Conservation (phyloP, 495 filamentous ascomycete species). For the Cladorrhinum samala region DNA sequence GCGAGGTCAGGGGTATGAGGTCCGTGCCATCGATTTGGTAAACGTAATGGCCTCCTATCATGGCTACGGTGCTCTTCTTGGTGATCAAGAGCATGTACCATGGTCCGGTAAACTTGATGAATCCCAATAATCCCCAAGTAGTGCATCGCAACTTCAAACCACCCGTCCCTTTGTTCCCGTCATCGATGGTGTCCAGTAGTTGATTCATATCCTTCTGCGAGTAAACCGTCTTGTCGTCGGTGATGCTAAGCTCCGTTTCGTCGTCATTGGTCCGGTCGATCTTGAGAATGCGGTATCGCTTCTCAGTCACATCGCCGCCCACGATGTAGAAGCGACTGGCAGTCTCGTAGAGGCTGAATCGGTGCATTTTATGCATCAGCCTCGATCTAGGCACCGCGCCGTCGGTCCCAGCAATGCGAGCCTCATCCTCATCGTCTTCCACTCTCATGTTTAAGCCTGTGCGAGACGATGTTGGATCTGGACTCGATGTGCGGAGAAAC, state of each 20-base stretch:
- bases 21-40: conserved; percentile 97
- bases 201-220: conserved; percentile 89
- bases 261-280: conserved; percentile 84
- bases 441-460: conserved; percentile 9
- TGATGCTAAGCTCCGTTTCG: conserved; percentile 66
- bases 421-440: conserved; percentile 42
- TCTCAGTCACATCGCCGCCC: conserved; percentile 82
- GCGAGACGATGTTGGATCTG: conserved; percentile 33
- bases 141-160: conserved; percentile 85
- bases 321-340: conserved; percentile 88
- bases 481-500: conserved; percentile 58
- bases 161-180: conserved; percentile 89
- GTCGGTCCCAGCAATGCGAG: conserved; percentile 22
- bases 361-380: conserved; percentile 81
- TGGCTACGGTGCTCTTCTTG: conserved; percentile 89
- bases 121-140: conserved; percentile 89
- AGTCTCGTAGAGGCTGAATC: conserved; percentile 93
- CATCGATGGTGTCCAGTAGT: conserved; percentile 86
- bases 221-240: conserved; percentile 93
- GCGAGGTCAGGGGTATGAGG: conserved; percentile 73
- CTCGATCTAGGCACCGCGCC: conserved; percentile 24
- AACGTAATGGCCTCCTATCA: conserved; percentile 92
- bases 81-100: conserved; percentile 97
- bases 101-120: conserved; percentile 91
- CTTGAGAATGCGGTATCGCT: conserved; percentile 83